phyloP scores from a whole-genome alignment of 306 rosid genomes.

The Pyrus betulifolia region DNA sequence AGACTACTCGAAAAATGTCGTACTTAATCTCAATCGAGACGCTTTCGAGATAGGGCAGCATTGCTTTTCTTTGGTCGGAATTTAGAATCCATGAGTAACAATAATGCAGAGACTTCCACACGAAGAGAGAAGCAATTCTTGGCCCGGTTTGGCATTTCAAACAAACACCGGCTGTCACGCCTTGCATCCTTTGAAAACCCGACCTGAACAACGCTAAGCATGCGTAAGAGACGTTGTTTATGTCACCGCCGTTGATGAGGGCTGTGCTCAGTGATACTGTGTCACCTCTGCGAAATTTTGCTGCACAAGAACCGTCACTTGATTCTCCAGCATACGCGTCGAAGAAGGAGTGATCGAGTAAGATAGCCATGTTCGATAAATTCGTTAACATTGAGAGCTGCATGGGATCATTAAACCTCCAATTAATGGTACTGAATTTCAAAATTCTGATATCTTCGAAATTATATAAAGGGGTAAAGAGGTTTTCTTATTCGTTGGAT shows the following conservation, averaged over 20 bases:
- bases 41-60: constrained; percentile 58
- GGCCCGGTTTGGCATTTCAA: constrained; percentile 52
- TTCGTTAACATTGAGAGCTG: constrained; percentile 58
- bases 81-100: constrained; percentile 67
- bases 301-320: constrained; percentile 45
- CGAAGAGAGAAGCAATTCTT: constrained; percentile 38
- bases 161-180: constrained; percentile 55
- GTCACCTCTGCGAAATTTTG: constrained; percentile 53
- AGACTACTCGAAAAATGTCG: constrained; percentile 57
- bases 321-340: constrained; percentile 72
- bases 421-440: background rate
- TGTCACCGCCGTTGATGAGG: constrained; percentile 16
- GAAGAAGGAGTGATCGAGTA: constrained; percentile 54
- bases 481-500: too few species aligned
- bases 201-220: constrained; percentile 48
- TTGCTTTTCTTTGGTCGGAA: constrained; percentile 36
- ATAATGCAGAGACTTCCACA: constrained; percentile 63
- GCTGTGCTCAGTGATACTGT: constrained; percentile 39
- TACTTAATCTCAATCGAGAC: constrained; percentile 54
- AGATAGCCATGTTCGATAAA: constrained; percentile 46
- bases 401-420: background rate
- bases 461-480: too few species aligned
- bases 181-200: constrained; percentile 43
- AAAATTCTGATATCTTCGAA: too few species aligned
- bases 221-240: constrained; percentile 49